Evolutionary conservation across 2,329 filamentous ascomycete species (phyloP).

Genomic region (Alternaria gansuensis): DNA sequence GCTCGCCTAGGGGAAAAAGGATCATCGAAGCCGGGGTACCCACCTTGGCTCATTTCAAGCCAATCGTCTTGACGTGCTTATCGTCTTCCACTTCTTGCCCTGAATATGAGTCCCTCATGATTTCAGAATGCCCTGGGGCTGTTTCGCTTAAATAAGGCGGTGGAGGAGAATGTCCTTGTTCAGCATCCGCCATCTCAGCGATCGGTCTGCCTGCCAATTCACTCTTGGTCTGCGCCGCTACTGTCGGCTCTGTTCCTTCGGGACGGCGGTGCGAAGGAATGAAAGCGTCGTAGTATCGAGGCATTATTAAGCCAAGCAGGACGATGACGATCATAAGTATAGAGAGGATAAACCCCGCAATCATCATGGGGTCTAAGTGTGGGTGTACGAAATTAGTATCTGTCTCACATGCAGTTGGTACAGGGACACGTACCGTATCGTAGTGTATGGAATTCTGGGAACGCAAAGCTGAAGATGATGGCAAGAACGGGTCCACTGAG

Average conservation of each 20-base stretch:
- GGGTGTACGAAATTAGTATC: no score
- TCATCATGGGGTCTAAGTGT: constrained; percentile 46
- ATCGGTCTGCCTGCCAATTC: constrained; percentile 36
- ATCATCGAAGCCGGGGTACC: neutral
- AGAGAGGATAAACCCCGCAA: constrained; percentile 46
- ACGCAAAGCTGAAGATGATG: constrained; percentile 50
- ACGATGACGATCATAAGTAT: constrained; percentile 56
- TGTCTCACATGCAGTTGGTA: no score
- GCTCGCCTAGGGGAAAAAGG: neutral
- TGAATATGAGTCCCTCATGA: constrained; percentile 16
- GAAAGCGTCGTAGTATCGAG: constrained; percentile 64
- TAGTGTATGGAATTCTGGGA: constrained; percentile 45
- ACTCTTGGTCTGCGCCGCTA: constrained; percentile 39
- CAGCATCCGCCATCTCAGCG: constrained; percentile 20
- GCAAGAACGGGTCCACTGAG: constrained; percentile 46
- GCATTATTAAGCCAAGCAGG: constrained; percentile 60
- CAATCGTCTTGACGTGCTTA: constrained; percentile 15
- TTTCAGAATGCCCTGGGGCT: neutral
- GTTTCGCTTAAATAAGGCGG: neutral
- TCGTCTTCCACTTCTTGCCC: constrained; percentile 13
- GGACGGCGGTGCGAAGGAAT: constrained; percentile 59
- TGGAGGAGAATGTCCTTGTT: constrained; percentile 10
- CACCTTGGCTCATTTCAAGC: neutral
- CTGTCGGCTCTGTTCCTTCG: constrained; percentile 56
- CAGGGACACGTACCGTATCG: constrained; percentile 22